Base-by-base conservation (phyloP, 306 rosid genomes). In the Medicago ruthenica region DNA sequence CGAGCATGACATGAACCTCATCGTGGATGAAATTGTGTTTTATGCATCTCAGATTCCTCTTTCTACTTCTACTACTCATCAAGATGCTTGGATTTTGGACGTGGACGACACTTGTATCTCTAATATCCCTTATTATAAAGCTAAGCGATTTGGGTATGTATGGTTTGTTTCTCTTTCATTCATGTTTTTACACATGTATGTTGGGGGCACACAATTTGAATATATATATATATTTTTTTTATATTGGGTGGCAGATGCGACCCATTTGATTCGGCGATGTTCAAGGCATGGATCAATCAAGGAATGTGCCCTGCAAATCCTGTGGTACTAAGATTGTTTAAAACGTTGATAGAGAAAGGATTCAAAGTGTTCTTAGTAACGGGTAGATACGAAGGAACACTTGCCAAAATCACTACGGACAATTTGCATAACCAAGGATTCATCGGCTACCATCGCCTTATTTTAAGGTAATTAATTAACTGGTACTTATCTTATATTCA, bases 101-200 rank as follows among this genome's bases (percentile, higher is more conserved):
- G 96, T 92, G 8, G 98, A 92, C 21, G 98, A 90, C 77, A 92
- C 98, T 14, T 90, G 98, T 82, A 74, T 92, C 63, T 92, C 96
- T 16, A 92, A 92, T 83, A 15, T 92, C 5, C 27, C 69, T 8
- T 92, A 87, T 60, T 92, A 92, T 80, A 22, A 68, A 73, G 31
- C 45, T 0, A 86, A 54, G 27, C 62, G 89, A 76, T 92, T 86
- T 17, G 98, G 98, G 98, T 93, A 70, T 70, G 74, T 67, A 39
- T 1, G 27, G 27, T 24, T 27, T 27, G 4, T 27, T n/a, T 24
- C 9, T 59, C 9, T 59, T 6, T 39, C 1, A 11, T 3, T 61
- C 3, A 7, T 61, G 5, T 27, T 27, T 27, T 27, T 24, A 24
- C 27, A 24, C 2, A 24, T 24, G 1, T 24, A 24, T 24, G 27